Base-by-base conservation (phyloP, 192 early-diverging fungal species). In the Rhizophagus sp. region DNA sequence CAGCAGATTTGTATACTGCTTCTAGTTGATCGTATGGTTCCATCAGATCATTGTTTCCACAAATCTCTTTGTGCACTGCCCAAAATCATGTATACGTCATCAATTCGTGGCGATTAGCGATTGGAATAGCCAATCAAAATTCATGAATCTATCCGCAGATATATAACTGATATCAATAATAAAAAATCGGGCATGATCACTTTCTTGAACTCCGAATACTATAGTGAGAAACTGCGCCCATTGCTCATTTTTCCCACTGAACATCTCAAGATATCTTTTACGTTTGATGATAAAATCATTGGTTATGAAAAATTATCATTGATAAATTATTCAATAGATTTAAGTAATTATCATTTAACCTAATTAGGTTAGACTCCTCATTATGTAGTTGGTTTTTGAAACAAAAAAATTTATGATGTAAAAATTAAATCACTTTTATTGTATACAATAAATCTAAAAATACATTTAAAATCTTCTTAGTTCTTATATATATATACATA, bases 31-130 rank as follows among this genome's bases (percentile, higher is more conserved):
- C 71, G 30, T 34, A 70, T 70, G 34, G 34, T 70, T 73, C 34
- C 67, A 39, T 69, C 67, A 69, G 67, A 69, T 69, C 67, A 73
- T 73, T 73, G 71, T 73, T 73, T 73, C 71, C 71, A 73, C 71
- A 73, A 52, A 73, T 50, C 71, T 73, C 71, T 73, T 73, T 73
- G 71, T 73, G n/a, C 71, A 73, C 47, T 50, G 27, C 71, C 41
- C 71, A n/a, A 47, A 65, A 50, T 30, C 41, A 50, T 50, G 27
- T 41, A 44, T 70, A 70, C 68, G 68, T 70, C 71, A 73, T 30
- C 71, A 50, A 17, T 33, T 73, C 71, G 27, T 69, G 64, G 24
- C 33, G 17, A 39, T 69, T 36, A 22, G 25, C 34, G 71, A 73
- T 73, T 52, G n/a, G 22, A 73, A 73, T 52, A 49, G 12, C 71